A percentile compares a stretch with the other conserved stretches of the same genome.
Evolutionary conservation across 148 eudicot genomes (phyloP).

Genomic region (Chenopodium album): DNA sequence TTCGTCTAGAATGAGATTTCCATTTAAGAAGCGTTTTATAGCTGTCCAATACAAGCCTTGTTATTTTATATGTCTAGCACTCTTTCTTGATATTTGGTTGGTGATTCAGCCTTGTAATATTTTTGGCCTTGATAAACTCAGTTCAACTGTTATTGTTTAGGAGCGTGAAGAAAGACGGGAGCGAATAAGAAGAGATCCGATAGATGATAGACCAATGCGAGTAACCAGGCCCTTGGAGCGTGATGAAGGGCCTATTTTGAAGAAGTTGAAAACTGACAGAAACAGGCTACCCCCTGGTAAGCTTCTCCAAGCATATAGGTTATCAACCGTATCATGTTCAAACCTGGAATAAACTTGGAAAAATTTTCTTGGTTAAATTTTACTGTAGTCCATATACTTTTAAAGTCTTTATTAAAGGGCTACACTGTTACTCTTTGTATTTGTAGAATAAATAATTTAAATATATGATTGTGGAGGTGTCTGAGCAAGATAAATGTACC

Average conservation of each 20-base stretch:
- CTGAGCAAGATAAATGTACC: neutral
- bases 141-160: slow-evolving; percentile 36
- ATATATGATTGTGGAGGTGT: neutral
- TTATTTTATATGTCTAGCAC: neutral
- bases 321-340: neutral
- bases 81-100: neutral
- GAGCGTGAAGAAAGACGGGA: slow-evolving; percentile 95
- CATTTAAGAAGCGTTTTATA: neutral
- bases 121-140: neutral
- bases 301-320: slow-evolving; percentile 9
- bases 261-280: slow-evolving; percentile 57
- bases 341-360: neutral
- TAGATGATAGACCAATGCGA: slow-evolving; percentile 70
- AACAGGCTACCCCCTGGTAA: slow-evolving; percentile 87
- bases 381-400: neutral
- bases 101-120: neutral
- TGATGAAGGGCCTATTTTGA: slow-evolving; percentile 50
- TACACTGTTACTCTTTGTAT: neutral
- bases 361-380: neutral
- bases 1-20: neutral
- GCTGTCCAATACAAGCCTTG: neutral
- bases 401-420: neutral
- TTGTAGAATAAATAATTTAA: neutral
- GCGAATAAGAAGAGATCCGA: slow-evolving; percentile 58
- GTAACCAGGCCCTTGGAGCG: slow-evolving; percentile 37